phyloP scores from a whole-genome alignment of 2,329 filamentous ascomycete genomes.

The Cladosporium sp. region DNA sequence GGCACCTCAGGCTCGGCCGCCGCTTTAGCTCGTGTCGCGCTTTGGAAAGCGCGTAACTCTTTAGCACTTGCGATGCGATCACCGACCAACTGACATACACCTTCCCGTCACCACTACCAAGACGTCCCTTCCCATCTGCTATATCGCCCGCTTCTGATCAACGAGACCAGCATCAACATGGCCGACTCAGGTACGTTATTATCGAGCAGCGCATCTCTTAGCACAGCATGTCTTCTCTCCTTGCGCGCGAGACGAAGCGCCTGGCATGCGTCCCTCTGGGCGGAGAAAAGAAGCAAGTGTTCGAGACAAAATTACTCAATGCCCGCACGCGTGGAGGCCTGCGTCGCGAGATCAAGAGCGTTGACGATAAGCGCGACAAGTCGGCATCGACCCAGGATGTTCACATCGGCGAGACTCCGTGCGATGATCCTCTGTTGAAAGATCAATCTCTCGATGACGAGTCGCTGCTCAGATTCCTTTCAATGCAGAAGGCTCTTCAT shows the following conservation, averaged over 20 bases:
- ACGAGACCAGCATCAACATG: neutral
- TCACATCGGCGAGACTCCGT: neutral
- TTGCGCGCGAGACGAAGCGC: neutral
- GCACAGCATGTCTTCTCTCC: constrained; percentile 3
- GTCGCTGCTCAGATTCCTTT: neutral
- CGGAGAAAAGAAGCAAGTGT: neutral
- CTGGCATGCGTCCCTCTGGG: neutral
- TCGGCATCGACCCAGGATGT: neutral
- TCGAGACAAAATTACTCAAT: neutral
- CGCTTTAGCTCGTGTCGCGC: constrained; percentile 3
- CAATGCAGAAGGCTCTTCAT: neutral
- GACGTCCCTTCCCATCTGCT: neutral
- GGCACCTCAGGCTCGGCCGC: neutral
- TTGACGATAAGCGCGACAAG: neutral
- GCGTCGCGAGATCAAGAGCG: neutral
- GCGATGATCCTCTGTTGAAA: neutral
- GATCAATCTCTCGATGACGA: neutral
- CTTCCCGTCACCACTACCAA: neutral
- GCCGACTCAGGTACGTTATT: constrained; percentile 12
- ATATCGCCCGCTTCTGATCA: neutral
- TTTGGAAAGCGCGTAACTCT: constrained; percentile 1
- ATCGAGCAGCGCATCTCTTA: constrained; percentile 3
- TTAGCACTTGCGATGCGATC: neutral
- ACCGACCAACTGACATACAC: neutral
- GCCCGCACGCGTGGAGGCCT: neutral